Evolutionary conservation across 2,329 filamentous ascomycete species (phyloP).

Genomic region (Coleophoma crateriformis): DNA sequence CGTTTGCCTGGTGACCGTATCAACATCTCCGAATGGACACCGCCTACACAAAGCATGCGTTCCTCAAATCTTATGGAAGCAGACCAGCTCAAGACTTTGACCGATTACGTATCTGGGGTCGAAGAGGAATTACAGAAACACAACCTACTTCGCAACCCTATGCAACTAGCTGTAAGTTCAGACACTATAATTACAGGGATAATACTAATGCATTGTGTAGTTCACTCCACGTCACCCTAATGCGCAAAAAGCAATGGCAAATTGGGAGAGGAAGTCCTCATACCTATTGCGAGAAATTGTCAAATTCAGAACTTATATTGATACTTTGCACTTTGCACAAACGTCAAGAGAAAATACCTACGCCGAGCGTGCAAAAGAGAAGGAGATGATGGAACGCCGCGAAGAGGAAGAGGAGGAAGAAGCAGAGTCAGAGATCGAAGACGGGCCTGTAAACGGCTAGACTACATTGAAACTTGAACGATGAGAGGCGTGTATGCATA

Average conservation of each 20-base stretch:
- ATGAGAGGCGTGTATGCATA: too few species aligned
- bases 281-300: conserved; percentile 92
- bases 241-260: conserved; percentile 77
- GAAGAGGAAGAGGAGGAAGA: conserved; percentile 16
- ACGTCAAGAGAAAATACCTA: conserved; percentile 65
- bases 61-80: conserved; percentile 71
- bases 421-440: conserved; percentile 5
- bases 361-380: conserved; percentile 41
- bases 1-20: conserved; percentile 82
- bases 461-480: too few species aligned
- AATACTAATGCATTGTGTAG: conserved; percentile 24
- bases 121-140: conserved; percentile 82
- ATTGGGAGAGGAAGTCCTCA: conserved; percentile 94
- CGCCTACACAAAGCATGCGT: conserved; percentile 86
- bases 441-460: too few species aligned
- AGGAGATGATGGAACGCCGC: conserved; percentile 8
- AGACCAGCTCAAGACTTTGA: conserved; percentile 73
- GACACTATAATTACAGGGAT: not conserved
- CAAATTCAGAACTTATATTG: conserved; percentile 94
- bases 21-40: conserved; percentile 80
- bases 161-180: conserved; percentile 68
- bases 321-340: conserved; percentile 70
- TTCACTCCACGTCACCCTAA: conserved; percentile 84
- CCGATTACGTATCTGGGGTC: conserved; percentile 75
- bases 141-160: conserved; percentile 80